Percentiles rank a stretch among this genome's conserved stretches.
Evolutionary conservation across 345 rosid genomes (phyloP).

Genomic region (Chamaenerion angustifolium): DNA sequence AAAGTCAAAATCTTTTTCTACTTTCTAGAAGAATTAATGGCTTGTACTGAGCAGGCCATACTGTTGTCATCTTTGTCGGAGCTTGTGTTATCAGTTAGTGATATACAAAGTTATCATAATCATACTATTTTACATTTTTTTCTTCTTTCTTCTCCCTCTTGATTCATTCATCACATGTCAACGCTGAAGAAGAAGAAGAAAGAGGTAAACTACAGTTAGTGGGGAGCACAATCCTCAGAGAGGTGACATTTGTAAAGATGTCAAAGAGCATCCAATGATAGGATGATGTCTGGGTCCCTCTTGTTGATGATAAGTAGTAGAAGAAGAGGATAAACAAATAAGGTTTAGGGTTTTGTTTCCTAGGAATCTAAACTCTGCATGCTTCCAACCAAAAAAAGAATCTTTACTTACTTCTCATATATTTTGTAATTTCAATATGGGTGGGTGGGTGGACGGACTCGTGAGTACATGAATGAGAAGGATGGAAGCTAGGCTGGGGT

Average conservation of each 20-base stretch:
- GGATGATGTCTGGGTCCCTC: constrained; percentile 2
- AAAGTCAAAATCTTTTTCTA: no score
- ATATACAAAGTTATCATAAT: no score
- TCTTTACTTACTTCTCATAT: neutral
- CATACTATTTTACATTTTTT: no score
- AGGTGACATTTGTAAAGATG: constrained; percentile 24
- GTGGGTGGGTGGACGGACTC: no score
- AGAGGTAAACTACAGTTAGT: constrained; percentile 5
- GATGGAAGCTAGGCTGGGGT: no score
- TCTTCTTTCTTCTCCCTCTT: no score
- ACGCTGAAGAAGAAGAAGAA: neutral
- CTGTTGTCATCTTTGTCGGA: no score
- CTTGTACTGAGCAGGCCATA: no score
- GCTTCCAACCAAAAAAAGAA: neutral
- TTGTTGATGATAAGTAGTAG: neutral
- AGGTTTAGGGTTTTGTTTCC: constrained; percentile 2
- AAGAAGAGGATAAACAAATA: neutral
- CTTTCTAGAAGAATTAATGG: no score
- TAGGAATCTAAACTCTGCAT: constrained; percentile 6
- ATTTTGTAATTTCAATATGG: no score
- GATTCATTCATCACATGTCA: neutral
- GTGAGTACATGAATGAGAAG: no score
- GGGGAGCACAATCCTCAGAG: constrained; percentile 9
- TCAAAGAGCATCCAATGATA: constrained; percentile 1
- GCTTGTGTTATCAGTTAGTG: no score